Evolutionary conservation across 345 rosid species (phyloP), one percentile per base, ranked within the genome.

Genomic region (Citrus unshiu): DNA sequence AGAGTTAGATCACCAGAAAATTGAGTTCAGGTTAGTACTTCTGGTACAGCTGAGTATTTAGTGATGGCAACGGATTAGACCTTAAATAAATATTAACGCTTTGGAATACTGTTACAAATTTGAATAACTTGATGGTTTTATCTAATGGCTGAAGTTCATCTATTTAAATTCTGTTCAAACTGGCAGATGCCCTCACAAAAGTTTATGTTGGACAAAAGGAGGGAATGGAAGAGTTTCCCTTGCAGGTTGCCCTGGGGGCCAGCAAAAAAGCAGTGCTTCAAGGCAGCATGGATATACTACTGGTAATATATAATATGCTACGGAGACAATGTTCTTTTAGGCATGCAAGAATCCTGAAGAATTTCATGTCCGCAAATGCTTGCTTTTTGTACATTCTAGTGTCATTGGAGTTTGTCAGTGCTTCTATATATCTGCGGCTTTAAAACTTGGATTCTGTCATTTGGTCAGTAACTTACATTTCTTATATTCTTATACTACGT

Each of bases 201-300:
- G 84, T 81, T 51, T 74, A 86, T 83, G 82, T 75, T 77, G 85
- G 82, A 73, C 85, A 83, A 86, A 91, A 91, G 81, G 98, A 93
- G 82, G 88, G 83, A 80, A 84, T 19, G 51, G 90, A 90, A 72
- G 93, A 87, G 76, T 78, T 87, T 71, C 68, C 86, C 29, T 83
- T 97, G 84, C 92, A 88, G 84, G 86, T 77, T 83, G 88, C 90
- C 73, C 77, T 94, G 81, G 97, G 91, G 82, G 87, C 89, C 69
- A 89, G 98, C 86, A 92, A 88, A 91, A 88, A 82, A 32, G 85
- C 90, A 25, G 87, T 94, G 79, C 92, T 97, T 77, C 92, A 94
- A 82, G 99, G 99, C 89, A 91, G 93, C 85, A 81, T 89, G 85
- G 90, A 87, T 87, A 83, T 89, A 79, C 87, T 97, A 75, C 80